Percentiles rank a stretch among this genome's conserved stretches.
Conservation (phyloP, 2,329 filamentous ascomycete species). For the Sphaceloma murrayae region DNA sequence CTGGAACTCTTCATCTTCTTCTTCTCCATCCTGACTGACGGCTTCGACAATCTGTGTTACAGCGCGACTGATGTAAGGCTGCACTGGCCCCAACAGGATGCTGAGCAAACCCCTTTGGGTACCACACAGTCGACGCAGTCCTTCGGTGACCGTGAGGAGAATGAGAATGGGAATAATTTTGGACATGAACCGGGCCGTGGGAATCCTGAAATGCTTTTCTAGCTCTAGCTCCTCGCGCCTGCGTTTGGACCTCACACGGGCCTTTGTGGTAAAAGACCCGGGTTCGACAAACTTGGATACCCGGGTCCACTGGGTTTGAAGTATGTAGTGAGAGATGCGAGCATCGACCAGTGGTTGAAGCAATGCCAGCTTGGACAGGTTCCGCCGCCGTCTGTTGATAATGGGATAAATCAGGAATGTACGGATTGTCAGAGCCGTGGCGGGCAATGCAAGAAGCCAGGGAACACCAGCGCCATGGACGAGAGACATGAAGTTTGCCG, state of each 20-base stretch:
- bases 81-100: constrained; percentile 14
- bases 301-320: constrained; percentile 2
- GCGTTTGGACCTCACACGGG: neutral
- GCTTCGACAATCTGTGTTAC: neutral
- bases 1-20: too few relatives aligned
- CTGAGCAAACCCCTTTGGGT: constrained; percentile 5
- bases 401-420: constrained; percentile 3
- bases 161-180: constrained; percentile 12
- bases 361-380: constrained; percentile 4
- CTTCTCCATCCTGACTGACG: too few relatives aligned
- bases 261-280: neutral
- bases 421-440: constrained; percentile 6
- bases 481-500: constrained; percentile 10
- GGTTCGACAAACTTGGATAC: constrained; percentile 4
- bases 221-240: constrained; percentile 3
- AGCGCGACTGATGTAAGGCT: constrained; percentile 3
- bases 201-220: constrained; percentile 5
- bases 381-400: constrained; percentile 1
- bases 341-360: constrained; percentile 15
- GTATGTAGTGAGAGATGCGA: neutral
- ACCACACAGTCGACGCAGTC: constrained; percentile 12
- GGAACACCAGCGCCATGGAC: constrained; percentile 4
- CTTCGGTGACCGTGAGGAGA: constrained; percentile 8
- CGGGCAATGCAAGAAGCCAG: constrained; percentile 4
- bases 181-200: neutral